A percentile compares a stretch with the other conserved stretches of the same genome.
These are phyloP conservation scores for Neodidymelliopsis sp. DNA, from an alignment of 2,329 filamentous ascomycete genomes.

Conservation along the genomic window DNA sequence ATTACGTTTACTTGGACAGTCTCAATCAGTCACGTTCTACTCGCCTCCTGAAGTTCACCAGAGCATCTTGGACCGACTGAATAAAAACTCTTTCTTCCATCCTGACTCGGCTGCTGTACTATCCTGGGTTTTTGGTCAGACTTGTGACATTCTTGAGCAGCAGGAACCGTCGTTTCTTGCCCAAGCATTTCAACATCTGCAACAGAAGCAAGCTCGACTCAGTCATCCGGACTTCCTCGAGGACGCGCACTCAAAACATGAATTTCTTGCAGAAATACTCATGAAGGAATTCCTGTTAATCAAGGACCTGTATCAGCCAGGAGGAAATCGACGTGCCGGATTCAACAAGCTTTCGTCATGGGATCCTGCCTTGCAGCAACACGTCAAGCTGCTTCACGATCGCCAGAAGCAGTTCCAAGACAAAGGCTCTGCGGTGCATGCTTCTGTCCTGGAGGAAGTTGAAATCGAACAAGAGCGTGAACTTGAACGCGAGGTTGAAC, in stretches of 20 bases:
- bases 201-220: slow-evolving; percentile 59
- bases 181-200: slow-evolving; percentile 68
- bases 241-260: slow-evolving; percentile 41
- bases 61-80: slow-evolving; percentile 58
- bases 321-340: slow-evolving; percentile 12
- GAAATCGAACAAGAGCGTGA: slow-evolving; percentile 50
- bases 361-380: slow-evolving; percentile 37
- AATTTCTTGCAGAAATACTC: slow-evolving; percentile 56
- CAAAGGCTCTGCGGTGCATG: slow-evolving; percentile 54
- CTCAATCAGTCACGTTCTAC: slow-evolving; percentile 63
- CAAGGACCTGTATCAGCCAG: slow-evolving; percentile 63
- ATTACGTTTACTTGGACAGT: slow-evolving; percentile 64
- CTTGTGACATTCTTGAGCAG: slow-evolving; percentile 66
- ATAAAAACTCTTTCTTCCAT: not conserved
- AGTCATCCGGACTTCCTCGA: slow-evolving; percentile 54
- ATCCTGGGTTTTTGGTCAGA: slow-evolving; percentile 69
- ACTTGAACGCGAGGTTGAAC: slow-evolving; percentile 65
- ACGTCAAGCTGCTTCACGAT: slow-evolving; percentile 47
- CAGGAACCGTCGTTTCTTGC: slow-evolving; percentile 65
- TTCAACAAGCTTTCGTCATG: slow-evolving; percentile 10
- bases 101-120: slow-evolving; percentile 11
- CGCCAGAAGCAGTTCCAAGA: slow-evolving; percentile 52
- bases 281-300: slow-evolving; percentile 65
- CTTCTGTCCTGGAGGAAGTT: slow-evolving; percentile 66
- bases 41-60: slow-evolving; percentile 68